Evolutionary conservation across 305 asterid genomes (phyloP).

Genomic region (Solanum chacoense): DNA sequence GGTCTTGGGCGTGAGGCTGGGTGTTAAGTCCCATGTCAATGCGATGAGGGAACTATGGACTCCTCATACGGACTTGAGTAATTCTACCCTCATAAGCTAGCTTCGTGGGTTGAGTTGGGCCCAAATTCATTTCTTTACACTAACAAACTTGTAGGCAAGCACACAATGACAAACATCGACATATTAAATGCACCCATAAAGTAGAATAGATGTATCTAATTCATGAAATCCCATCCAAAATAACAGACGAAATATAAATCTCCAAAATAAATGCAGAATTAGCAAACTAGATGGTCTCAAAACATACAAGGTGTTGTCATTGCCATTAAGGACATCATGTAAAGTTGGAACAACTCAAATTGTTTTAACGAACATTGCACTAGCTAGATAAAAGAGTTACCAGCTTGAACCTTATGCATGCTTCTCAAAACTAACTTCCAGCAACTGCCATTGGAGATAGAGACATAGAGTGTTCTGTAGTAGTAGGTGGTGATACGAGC

Average conservation of each 20-base stretch:
- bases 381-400: background rate
- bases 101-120: background rate
- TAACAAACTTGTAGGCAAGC: background rate
- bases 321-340: background rate
- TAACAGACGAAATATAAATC: background rate
- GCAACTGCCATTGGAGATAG: background rate
- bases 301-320: background rate
- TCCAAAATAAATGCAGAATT: background rate
- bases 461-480: background rate
- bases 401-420: background rate
- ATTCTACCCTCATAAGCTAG: background rate
- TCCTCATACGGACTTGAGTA: background rate
- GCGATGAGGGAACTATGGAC: background rate
- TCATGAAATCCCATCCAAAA: background rate
- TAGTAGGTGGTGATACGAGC: background rate
- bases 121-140: background rate
- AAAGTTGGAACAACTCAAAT: background rate
- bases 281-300: background rate
- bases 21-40: background rate
- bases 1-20: background rate
- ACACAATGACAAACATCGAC: background rate
- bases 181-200: background rate
- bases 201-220: background rate
- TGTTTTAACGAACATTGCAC: background rate
- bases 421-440: background rate